Evolutionary conservation across 2,329 filamentous ascomycete genomes (phyloP).

Genomic region (Ophiostoma novo-ulmi): DNA sequence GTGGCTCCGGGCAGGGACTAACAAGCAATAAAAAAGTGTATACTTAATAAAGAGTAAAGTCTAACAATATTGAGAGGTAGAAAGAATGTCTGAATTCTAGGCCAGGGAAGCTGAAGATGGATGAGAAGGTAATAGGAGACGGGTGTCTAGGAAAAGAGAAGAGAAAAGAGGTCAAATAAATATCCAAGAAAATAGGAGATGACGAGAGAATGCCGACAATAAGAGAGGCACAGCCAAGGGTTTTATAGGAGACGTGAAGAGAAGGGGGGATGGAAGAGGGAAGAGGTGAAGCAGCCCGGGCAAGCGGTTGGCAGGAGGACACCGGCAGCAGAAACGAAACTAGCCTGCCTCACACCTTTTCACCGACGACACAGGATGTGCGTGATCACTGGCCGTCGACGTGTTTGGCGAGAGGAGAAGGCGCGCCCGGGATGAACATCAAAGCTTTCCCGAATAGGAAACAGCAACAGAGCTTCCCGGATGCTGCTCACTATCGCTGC

Average conservation of each 20-base stretch:
- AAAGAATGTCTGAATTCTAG: not conserved
- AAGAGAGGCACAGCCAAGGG: not conserved
- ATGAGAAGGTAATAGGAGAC: not conserved
- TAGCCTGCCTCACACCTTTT: not conserved
- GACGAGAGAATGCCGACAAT: not conserved
- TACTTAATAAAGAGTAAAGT: not conserved
- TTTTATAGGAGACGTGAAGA: not conserved
- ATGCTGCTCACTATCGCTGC: not conserved
- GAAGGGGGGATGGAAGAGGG: not conserved
- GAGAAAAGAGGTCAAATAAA: not conserved
- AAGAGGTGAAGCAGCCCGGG: not conserved
- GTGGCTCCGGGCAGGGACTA: not conserved
- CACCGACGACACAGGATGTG: constrained; percentile 2
- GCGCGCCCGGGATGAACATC: not conserved
- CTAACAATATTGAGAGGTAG: not conserved
- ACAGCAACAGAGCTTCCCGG: not conserved
- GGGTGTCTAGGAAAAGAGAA: not conserved
- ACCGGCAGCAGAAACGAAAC: not conserved
- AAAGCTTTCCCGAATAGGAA: not conserved
- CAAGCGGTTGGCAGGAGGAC: constrained; percentile 9
- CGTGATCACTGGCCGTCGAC: constrained; percentile 9
- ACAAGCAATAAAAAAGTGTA: not conserved
- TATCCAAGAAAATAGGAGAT: constrained; percentile 8
- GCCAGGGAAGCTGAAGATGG: not conserved
- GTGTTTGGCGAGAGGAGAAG: not conserved